Evolutionary conservation across 345 rosid genomes (phyloP), one percentile per base, ranked within the genome.

Genomic region (Eutrema yunnanense): DNA sequence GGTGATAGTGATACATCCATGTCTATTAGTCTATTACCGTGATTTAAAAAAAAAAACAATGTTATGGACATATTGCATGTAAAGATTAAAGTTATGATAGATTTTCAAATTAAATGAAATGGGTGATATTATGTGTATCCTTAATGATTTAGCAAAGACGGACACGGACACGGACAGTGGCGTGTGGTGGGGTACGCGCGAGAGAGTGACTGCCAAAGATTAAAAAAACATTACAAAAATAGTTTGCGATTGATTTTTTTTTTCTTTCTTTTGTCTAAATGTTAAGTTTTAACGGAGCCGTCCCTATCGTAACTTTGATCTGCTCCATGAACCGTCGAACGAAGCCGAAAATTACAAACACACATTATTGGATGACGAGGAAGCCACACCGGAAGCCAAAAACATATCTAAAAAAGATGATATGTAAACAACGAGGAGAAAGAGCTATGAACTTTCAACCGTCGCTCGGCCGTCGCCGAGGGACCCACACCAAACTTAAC

Each of bases 1-100:
- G 73, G 73, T 75, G 50, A 52, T 60, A 44, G 73, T 75, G 50
- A 52, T 60, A 44, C 34, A 75, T 67, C 69, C 36, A 67, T 52
- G 63, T 42, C 62, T 27, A 60, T 36, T 27, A 60, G 63, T 42
- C 62, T 27, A 60, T 36, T 27, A 60, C 56, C 69, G 73, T 75
- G 69, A 61, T 69, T 67, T 12, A 6, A 49, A 33, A 41, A 40
- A 32, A 14, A 36, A 30, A 74, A 49, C 55, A 74, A 58, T 52
- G 69, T 61, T 52, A 74, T 67, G 62, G 41, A 3, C 46, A 10
- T 61, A n/a, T 60, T 61, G 64, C 51, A 75, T 75, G 74, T 27
- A 68, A 57, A 64, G 65, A 73, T 42, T 56, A 41, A 43, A 56
- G 55, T 64, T 56, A 16, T 37, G 26, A 58, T 51, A 33, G 47